Conservation (phyloP, 257 asterid species). For the Primulina huaijiensis region DNA sequence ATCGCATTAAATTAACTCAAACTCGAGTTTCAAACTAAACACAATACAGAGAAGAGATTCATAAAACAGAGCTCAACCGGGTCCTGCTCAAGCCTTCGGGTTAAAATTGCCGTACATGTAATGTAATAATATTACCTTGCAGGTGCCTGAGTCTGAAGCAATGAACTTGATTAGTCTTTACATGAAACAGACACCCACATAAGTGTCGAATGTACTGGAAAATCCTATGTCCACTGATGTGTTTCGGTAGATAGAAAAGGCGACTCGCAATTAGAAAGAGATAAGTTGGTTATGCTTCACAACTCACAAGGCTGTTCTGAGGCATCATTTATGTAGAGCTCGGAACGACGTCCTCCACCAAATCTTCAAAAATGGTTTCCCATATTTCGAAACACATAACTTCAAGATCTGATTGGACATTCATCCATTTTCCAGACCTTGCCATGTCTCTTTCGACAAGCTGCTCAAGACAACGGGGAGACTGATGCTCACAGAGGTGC, state of each 20-base stretch:
- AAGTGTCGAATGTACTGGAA: neutral
- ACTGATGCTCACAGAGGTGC: slow-evolving; percentile 40
- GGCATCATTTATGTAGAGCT: slow-evolving; percentile 32
- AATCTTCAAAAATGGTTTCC: slow-evolving; percentile 51
- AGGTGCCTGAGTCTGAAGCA: neutral
- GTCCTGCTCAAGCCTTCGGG: neutral
- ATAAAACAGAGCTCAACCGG: neutral
- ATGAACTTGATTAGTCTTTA: neutral
- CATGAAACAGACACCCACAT: neutral
- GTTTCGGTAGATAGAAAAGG: neutral
- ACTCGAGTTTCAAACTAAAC: neutral
- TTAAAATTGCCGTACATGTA: neutral
- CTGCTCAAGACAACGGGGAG: slow-evolving; percentile 57
- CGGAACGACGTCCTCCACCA: slow-evolving; percentile 54
- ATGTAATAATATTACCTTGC: neutral
- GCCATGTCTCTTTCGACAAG: slow-evolving; percentile 60
- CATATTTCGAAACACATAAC: slow-evolving; percentile 55
- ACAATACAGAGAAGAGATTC: neutral
- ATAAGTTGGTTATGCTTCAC: slow-evolving; percentile 23
- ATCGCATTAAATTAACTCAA: neutral
- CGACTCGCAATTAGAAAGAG: slow-evolving; percentile 10
- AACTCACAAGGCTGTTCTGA: slow-evolving; percentile 31
- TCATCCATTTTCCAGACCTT: slow-evolving; percentile 61
- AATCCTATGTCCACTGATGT: neutral
- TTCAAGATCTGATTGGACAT: slow-evolving; percentile 44